Percentiles rank a stretch among this genome's conserved stretches.
Conservation (phyloP, 306 rosid genomes). For the Vachellia pachyceras region DNA sequence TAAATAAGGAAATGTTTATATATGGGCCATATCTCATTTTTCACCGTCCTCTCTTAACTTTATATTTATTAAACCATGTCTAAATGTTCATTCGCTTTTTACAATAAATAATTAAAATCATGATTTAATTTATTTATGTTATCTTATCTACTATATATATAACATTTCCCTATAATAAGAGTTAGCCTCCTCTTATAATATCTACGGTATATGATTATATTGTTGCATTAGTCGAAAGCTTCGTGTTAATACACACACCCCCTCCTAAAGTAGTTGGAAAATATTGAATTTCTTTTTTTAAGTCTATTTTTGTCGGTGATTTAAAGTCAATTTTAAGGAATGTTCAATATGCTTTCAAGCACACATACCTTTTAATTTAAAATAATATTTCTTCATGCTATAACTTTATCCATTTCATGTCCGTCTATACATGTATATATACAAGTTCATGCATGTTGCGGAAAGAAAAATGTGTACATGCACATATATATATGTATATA, state of each 20-base stretch:
- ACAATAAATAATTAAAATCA: not conserved
- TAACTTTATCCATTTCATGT: not conserved
- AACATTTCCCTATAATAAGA: not conserved
- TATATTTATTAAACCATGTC: not conserved
- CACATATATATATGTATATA: too few relatives aligned
- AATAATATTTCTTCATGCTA: too few relatives aligned
- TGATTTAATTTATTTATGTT: not conserved
- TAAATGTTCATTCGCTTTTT: not conserved
- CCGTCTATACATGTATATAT: not conserved
- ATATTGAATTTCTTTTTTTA: not conserved
- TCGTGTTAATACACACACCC: not conserved
- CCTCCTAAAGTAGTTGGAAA: not conserved
- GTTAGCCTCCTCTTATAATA: not conserved
- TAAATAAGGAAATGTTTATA: too few relatives aligned
- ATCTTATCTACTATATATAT: not conserved
- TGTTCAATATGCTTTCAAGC: not conserved
- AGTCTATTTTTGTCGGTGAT: not conserved
- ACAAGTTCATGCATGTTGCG: not conserved
- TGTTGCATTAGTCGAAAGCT: not conserved
- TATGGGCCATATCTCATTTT: too few relatives aligned
- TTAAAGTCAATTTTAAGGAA: not conserved
- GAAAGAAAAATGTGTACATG: not conserved
- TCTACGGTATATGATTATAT: not conserved
- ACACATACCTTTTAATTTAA: not conserved
- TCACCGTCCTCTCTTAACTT: too few relatives aligned